Conservation (phyloP, 805 yeast species). For the Lipomyces yamadae region DNA sequence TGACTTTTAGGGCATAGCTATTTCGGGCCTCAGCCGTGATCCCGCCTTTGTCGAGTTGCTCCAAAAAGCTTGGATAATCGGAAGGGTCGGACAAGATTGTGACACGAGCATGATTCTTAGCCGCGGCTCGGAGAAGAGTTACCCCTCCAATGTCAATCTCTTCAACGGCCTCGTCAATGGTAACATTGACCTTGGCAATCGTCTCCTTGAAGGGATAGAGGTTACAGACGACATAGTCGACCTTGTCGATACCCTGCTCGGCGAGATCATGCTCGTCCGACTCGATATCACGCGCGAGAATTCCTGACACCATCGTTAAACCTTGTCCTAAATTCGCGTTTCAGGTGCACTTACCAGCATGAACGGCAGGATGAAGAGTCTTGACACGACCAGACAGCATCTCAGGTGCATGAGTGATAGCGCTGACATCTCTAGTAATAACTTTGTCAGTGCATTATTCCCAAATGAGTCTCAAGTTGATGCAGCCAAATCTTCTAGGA, state of each 20-base stretch:
- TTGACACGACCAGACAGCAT: slow-evolving; percentile 99
- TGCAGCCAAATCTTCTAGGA: neutral
- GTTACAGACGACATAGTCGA: slow-evolving; percentile 96
- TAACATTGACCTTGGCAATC: slow-evolving; percentile 91
- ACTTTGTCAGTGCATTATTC: slow-evolving; percentile 3
- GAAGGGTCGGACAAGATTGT: slow-evolving; percentile 93
- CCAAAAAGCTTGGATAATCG: slow-evolving; percentile 86
- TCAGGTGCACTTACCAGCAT: slow-evolving; percentile 64
- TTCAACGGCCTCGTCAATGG: slow-evolving; percentile 96
- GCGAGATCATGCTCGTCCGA: slow-evolving; percentile 86
- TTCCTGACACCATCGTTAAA: slow-evolving; percentile 46
- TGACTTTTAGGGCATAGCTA: slow-evolving; percentile 66
- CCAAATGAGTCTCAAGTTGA: neutral
- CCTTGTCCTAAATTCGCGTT: slow-evolving; percentile 20
- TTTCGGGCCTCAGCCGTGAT: slow-evolving; percentile 76
- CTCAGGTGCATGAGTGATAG: slow-evolving; percentile 98
- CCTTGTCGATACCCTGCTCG: slow-evolving; percentile 91
- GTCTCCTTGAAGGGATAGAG: slow-evolving; percentile 98
- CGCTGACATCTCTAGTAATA: slow-evolving; percentile 66
- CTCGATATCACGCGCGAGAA: slow-evolving; percentile 90
- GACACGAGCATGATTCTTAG: slow-evolving; percentile 96
- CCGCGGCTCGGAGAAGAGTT: slow-evolving; percentile 96
- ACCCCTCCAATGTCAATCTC: slow-evolving; percentile 99
- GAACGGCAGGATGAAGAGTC: slow-evolving; percentile 98
- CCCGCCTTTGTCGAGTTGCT: slow-evolving; percentile 74